Evolutionary conservation across 345 rosid species (phyloP).

Genomic region (Streptanthus diversifolius): DNA sequence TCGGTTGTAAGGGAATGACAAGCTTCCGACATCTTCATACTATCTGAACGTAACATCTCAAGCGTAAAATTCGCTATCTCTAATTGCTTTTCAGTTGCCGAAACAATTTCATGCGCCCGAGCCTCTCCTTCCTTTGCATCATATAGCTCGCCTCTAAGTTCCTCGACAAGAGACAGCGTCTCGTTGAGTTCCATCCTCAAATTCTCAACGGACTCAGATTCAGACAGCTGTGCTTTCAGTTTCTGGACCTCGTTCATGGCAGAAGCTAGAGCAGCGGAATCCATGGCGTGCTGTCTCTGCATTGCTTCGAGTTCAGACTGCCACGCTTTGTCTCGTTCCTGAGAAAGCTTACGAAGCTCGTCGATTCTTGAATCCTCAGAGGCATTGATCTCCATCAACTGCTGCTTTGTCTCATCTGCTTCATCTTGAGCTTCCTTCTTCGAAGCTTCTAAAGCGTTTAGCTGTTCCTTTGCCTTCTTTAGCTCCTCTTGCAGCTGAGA

Average conservation of each 20-base stretch:
- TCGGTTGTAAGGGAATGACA: slow-evolving; percentile 50
- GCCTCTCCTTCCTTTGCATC: slow-evolving; percentile 80
- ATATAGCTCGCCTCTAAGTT: slow-evolving; percentile 50
- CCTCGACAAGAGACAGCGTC: slow-evolving; percentile 64
- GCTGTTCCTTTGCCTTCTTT: slow-evolving; percentile 70
- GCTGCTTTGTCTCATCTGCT: slow-evolving; percentile 73
- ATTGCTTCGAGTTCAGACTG: slow-evolving; percentile 95
- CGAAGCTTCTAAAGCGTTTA: slow-evolving; percentile 60
- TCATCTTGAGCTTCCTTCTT: slow-evolving; percentile 72
- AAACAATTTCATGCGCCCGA: slow-evolving; percentile 53
- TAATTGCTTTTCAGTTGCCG: slow-evolving; percentile 54
- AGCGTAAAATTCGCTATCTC: slow-evolving; percentile 60
- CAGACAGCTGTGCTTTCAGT: slow-evolving; percentile 75
- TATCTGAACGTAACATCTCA: slow-evolving; percentile 57
- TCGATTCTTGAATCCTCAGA: slow-evolving; percentile 78
- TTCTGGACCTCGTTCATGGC: slow-evolving; percentile 86
- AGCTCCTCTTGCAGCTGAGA: slow-evolving; percentile 80
- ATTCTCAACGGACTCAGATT: slow-evolving; percentile 58
- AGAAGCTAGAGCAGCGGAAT: slow-evolving; percentile 72
- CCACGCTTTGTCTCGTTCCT: slow-evolving; percentile 90
- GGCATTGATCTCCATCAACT: slow-evolving; percentile 62
- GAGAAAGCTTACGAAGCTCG: slow-evolving; percentile 80
- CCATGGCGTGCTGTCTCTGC: slow-evolving; percentile 78
- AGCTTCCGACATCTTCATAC: slow-evolving; percentile 58
- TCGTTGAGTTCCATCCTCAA: slow-evolving; percentile 71